Evolutionary conservation across 2,329 filamentous ascomycete genomes (phyloP).

Genomic region (Westerdykella aurantiaca): DNA sequence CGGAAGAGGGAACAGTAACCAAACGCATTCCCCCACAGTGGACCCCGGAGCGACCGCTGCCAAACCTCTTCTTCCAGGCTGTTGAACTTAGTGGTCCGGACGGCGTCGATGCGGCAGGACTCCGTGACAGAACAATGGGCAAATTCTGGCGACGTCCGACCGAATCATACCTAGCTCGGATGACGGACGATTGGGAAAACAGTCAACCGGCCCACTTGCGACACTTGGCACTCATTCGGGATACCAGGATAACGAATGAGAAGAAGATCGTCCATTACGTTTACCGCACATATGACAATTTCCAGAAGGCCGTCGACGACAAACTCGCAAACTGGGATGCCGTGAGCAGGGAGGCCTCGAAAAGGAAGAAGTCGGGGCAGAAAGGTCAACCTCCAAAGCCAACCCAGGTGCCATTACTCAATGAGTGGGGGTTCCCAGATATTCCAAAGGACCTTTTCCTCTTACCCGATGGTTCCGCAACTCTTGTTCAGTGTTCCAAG

Average conservation of each 20-base stretch:
- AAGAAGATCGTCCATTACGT: constrained; percentile 44
- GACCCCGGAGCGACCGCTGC: constrained; percentile 48
- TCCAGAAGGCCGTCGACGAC: constrained; percentile 47
- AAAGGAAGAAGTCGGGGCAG: constrained; percentile 21
- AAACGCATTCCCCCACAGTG: constrained; percentile 46
- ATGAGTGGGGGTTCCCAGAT: constrained; percentile 28
- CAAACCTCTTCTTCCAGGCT: constrained; percentile 50
- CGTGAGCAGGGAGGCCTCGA: constrained; percentile 35
- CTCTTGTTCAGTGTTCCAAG: constrained; percentile 20
- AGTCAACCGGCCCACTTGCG: constrained; percentile 55
- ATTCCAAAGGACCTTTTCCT: constrained; percentile 15
- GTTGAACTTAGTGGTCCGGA: constrained; percentile 42
- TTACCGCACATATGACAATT: constrained; percentile 51
- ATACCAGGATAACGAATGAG: constrained; percentile 46
- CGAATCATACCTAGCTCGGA: constrained; percentile 47
- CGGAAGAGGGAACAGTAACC: constrained; percentile 21
- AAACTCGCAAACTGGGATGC: constrained; percentile 51
- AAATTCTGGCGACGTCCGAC: constrained; percentile 50
- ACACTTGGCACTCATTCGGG: constrained; percentile 52
- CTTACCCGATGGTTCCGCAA: constrained; percentile 18
- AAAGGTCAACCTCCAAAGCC: constrained; percentile 14
- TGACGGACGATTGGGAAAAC: constrained; percentile 53
- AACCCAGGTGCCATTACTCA: constrained; percentile 6
- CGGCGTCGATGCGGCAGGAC: constrained; percentile 47
- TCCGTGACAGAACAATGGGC: constrained; percentile 40